phyloP scores from a whole-genome alignment of 1,284 basidiomycete species.

The Ganoderma leucocontextum region DNA sequence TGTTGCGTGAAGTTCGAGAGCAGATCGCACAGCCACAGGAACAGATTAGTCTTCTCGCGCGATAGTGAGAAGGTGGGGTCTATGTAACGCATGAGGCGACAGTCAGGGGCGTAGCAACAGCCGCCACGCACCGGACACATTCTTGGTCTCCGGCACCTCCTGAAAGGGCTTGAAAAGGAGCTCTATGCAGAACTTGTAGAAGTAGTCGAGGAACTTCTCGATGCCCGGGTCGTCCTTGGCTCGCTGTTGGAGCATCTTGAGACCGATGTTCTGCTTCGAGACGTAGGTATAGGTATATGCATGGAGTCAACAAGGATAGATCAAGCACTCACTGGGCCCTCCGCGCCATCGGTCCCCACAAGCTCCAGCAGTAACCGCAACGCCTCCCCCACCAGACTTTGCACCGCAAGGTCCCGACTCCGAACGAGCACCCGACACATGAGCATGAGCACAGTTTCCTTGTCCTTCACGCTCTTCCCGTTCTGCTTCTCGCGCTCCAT shows the following conservation, averaged over 20 bases:
- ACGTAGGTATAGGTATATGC: constrained; percentile 11
- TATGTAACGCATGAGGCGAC: constrained; percentile 34
- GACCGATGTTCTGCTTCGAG: constrained; percentile 33
- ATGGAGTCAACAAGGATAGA: neutral
- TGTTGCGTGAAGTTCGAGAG: constrained; percentile 89
- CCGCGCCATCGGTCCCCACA: constrained; percentile 47
- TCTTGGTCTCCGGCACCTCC: constrained; percentile 81
- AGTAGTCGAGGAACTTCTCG: constrained; percentile 91
- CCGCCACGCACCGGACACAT: constrained; percentile 59
- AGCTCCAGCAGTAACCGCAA: constrained; percentile 86
- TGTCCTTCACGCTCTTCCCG: constrained; percentile 63
- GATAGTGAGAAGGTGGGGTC: constrained; percentile 64
- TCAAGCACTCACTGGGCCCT: constrained; percentile 39
- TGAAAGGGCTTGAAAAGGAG: constrained; percentile 83
- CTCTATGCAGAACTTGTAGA: constrained; percentile 85
- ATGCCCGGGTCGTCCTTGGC: constrained; percentile 86
- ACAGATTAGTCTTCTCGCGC: constrained; percentile 80
- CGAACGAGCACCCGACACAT: constrained; percentile 81
- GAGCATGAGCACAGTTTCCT: constrained; percentile 79
- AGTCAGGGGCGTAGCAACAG: neutral
- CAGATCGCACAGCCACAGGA: constrained; percentile 88
- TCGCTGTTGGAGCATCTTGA: constrained; percentile 56
- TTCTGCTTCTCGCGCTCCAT: constrained; percentile 66
- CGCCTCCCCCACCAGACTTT: constrained; percentile 93
- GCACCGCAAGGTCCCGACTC: constrained; percentile 87